Evolutionary conservation across 2,329 filamentous ascomycete species (phyloP), one percentile per base, ranked within the genome.

Genomic region (Trichophyton benhamiae): DNA sequence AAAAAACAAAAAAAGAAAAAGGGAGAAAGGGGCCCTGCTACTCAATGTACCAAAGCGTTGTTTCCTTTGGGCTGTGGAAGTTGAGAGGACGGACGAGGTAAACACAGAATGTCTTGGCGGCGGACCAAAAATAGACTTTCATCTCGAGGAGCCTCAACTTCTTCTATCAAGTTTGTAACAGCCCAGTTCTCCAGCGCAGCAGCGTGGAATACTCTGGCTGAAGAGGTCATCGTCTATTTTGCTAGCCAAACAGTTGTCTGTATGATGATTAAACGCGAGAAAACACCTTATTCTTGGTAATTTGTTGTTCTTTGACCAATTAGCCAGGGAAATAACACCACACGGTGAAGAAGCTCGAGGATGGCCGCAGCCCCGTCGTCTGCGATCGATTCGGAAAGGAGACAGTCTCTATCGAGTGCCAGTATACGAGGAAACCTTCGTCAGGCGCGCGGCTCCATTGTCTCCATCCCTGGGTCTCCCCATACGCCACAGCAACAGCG

Each of bases 401-500:
- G 69, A 62, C 42, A 64, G 60, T 61, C 67, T 66, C 64, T 65
- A 48, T 59, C 64, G 59, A 59, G 67, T 62, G 58, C 53, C 53
- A 58, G 36, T 55, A 62, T 64, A 49, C 65, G 68, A 58, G 69
- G 70, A 52, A 70, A 63, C 61, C 59, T 72, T 38, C 72, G 72
- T 17, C 71, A 72, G 52, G 64, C 62, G 36, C 62, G 60, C 25
- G 38, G 25, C 38, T 38, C 58, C 6, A 62, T 57, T 46, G n/a
- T 33, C 53, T 58, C 33, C 15, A 53, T 67, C 48, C 65, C 68
- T 38, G 66, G 67, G 42, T 79, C 78, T 62, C 85, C 86, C 57
- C 83, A 84, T 66, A 89, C 87, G 7, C 86, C 82, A 42, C 77
- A 71, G 60, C 66, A 71, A 60, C 65, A 70, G 38, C 83, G 61